Percentiles rank a stretch among this genome's conserved stretches.
Evolutionary conservation across 495 filamentous ascomycete species (phyloP).

Genomic region (Penicillium argentinense): DNA sequence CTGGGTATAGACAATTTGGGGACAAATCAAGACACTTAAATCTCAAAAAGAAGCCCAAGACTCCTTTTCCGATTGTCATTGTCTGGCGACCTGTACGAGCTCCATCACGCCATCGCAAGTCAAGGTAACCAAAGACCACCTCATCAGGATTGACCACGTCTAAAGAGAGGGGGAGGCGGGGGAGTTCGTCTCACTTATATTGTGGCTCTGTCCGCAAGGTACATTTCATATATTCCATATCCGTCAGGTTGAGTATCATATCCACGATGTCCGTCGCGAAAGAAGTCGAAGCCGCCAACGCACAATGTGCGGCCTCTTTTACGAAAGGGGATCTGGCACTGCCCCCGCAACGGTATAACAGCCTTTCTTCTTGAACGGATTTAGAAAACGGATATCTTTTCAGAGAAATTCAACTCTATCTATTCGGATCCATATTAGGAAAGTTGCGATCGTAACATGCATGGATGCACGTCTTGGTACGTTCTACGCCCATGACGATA

Average conservation of each 20-base stretch:
- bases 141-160: too few species aligned
- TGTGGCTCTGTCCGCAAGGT: constrained; percentile 3
- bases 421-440: constrained; percentile 12
- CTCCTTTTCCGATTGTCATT: background rate
- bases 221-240: background rate
- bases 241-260: background rate
- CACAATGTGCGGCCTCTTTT: constrained; percentile 60
- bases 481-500: background rate
- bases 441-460: constrained; percentile 60
- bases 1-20: too few species aligned
- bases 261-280: constrained; percentile 33
- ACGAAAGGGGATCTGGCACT: constrained; percentile 64
- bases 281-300: constrained; percentile 51
- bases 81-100: background rate
- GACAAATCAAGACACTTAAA: too few species aligned
- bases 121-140: constrained; percentile 14
- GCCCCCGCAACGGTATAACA: constrained; percentile 60
- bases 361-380: constrained; percentile 42
- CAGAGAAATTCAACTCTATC: constrained; percentile 34
- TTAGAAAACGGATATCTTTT: too few species aligned
- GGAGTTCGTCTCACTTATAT: constrained; percentile 6
- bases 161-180: constrained; percentile 17
- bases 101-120: constrained; percentile 16
- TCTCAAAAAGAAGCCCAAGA: background rate
- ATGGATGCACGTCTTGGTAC: constrained; percentile 77